Evolutionary conservation across 805 yeast genomes (phyloP), one percentile per base, ranked within the genome.

Genomic region (Helenozyma rhizophorensis): DNA sequence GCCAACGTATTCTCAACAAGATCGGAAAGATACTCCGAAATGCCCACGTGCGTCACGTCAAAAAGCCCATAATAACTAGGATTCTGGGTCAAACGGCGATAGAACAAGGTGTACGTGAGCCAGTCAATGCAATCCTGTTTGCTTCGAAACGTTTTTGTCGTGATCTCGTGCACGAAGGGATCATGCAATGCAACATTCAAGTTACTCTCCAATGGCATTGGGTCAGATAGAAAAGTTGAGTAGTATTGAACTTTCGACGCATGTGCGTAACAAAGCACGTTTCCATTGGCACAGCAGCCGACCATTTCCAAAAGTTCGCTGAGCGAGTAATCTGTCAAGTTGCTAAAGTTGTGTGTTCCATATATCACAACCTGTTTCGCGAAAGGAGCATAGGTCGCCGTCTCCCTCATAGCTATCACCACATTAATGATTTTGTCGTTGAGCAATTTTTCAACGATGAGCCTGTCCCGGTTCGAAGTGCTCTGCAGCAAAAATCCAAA

Each of bases 51-150:
- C 1, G 83, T 62, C 3, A 70, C 65, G 39, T 80, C 84, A 25
- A 65, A 65, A 6, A 86, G 72, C n/a, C 88, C 96, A 51, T 93
- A 93, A 53, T 74, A 93, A 37, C 93, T 78, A 3, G 98, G 97
- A 54, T 93, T 93, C 22, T 74, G 69, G 35, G 78, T 82, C 14
- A 93, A 54, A 31, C 97, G 68, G 42, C 94, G 68, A 58, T 86
- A 93, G 50, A 89, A 83, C 46, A 79, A 83, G 0, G 95, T 73
- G 53, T 74, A 85, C 0, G 96, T 83, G 21, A 93, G 51, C 94
- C 95, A 87, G 49, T 90, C 96, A 38, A 93, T 75, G 47, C 95
- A 85, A 45, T 83, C 93, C 48, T 89, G 96, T 50, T 83, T 77
- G 6, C 74, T 67, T 28, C 65, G 70, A 36, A 90, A 72, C 10